phyloP scores from a whole-genome alignment of 192 early-diverging fungal genomes.

The Coemansia aciculifera region DNA sequence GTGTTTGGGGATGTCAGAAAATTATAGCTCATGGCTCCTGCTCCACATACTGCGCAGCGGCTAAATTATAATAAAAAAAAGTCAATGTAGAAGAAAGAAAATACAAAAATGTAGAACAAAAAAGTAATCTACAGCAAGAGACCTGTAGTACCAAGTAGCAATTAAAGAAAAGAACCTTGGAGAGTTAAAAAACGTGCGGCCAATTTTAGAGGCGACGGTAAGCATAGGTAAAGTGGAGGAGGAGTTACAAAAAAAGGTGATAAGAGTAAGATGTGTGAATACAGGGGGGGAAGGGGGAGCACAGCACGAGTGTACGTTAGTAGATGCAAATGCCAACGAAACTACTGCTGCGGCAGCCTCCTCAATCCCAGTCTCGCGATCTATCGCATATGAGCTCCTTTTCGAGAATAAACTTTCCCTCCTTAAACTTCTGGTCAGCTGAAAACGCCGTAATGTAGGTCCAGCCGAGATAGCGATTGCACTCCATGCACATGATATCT shows the following conservation, averaged over 20 bases:
- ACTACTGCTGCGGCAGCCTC: not conserved
- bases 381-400: conserved; percentile 39
- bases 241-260: not conserved
- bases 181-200: not conserved
- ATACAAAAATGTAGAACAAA: not conserved
- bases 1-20: not conserved
- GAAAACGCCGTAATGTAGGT: conserved; percentile 45
- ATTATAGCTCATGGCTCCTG: not conserved
- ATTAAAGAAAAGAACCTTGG: too few species aligned
- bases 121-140: not conserved
- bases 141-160: not conserved
- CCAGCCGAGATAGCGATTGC: conserved; percentile 52
- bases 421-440: conserved; percentile 43
- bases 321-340: not conserved
- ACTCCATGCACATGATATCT: conserved; percentile 47
- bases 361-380: conserved; percentile 38
- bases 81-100: not conserved
- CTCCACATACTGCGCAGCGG: not conserved
- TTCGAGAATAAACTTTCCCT: conserved; percentile 53
- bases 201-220: not conserved
- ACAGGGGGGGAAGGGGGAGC: not conserved
- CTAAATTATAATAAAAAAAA: not conserved
- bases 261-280: not conserved
- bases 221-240: not conserved
- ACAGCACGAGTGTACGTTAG: not conserved